phyloP scores from a whole-genome alignment of 441 rosid genomes.

The Mallotus repandus region DNA sequence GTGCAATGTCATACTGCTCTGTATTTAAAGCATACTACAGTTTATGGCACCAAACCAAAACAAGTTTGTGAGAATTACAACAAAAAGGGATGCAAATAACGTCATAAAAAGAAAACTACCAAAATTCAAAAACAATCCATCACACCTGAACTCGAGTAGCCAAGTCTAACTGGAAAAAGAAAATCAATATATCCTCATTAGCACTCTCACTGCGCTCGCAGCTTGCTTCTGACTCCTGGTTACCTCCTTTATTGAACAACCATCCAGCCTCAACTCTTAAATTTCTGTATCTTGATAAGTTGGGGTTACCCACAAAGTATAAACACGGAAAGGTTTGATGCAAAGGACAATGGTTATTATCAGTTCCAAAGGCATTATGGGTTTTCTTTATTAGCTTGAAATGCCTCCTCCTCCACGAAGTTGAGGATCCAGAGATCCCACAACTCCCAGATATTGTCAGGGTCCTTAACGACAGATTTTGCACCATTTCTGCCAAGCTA shows the following conservation, averaged over 20 bases:
- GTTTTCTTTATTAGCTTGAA: slow-evolving; percentile 35
- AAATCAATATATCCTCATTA: slow-evolving; percentile 86
- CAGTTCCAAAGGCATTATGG: slow-evolving; percentile 27
- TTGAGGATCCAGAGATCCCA: slow-evolving; percentile 38
- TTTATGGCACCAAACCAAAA: slow-evolving; percentile 16
- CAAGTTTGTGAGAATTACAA: slow-evolving; percentile 20
- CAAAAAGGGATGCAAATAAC: slow-evolving; percentile 3
- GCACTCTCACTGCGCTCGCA: slow-evolving; percentile 84
- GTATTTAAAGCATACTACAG: slow-evolving; percentile 80
- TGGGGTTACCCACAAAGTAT: slow-evolving; percentile 30
- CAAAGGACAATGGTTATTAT: slow-evolving; percentile 20
- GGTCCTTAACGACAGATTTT: slow-evolving; percentile 46
- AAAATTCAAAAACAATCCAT: not conserved
- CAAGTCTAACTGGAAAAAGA: slow-evolving; percentile 89
- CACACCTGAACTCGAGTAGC: slow-evolving; percentile 92
- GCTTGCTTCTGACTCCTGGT: slow-evolving; percentile 55
- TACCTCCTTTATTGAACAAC: slow-evolving; percentile 67
- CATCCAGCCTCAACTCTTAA: slow-evolving; percentile 77
- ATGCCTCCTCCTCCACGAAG: slow-evolving; percentile 40
- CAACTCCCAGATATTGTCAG: slow-evolving; percentile 41
- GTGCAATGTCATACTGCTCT: slow-evolving; percentile 89
- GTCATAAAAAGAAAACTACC: not conserved
- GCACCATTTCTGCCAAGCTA: slow-evolving; percentile 41
- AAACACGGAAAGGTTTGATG: slow-evolving; percentile 37
- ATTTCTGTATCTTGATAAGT: slow-evolving; percentile 34